Evolutionary conservation across 352 stramenopile genomes (phyloP).

Genomic region (Phytophthora litchii): DNA sequence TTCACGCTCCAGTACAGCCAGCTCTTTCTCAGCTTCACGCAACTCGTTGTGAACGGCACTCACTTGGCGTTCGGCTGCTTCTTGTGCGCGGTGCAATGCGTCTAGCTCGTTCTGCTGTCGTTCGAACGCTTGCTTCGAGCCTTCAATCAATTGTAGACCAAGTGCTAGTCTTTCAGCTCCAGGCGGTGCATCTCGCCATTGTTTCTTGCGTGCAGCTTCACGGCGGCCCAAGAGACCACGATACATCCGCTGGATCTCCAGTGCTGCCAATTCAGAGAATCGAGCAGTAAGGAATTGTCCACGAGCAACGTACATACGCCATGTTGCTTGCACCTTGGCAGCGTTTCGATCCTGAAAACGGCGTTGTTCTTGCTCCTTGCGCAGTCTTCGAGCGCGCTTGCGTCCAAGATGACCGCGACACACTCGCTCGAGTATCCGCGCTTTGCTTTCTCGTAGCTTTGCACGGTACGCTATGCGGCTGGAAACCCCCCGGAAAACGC

Average conservation of each 20-base stretch:
- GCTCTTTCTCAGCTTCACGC: slow-evolving; percentile 90
- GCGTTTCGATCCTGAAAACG: slow-evolving; percentile 63
- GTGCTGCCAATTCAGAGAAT: slow-evolving; percentile 76
- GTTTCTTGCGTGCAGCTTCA: slow-evolving; percentile 66
- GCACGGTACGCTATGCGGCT: slow-evolving; percentile 54
- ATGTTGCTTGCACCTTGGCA: slow-evolving; percentile 87
- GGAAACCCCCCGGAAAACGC: slow-evolving; percentile 66
- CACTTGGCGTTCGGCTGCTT: slow-evolving; percentile 87
- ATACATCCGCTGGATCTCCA: slow-evolving; percentile 92
- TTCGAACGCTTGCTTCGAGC: slow-evolving; percentile 93
- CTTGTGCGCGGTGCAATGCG: slow-evolving; percentile 90
- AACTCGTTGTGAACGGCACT: slow-evolving; percentile 91
- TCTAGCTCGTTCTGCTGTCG: slow-evolving; percentile 93
- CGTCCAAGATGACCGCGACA: slow-evolving; percentile 75
- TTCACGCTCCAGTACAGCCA: slow-evolving; percentile 90
- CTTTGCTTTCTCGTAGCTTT: slow-evolving; percentile 54
- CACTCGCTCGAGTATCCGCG: slow-evolving; percentile 63
- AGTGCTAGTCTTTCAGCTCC: slow-evolving; percentile 90
- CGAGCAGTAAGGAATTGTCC: slow-evolving; percentile 71
- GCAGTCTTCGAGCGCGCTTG: slow-evolving; percentile 40
- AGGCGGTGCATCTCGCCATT: slow-evolving; percentile 88
- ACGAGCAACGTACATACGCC: slow-evolving; percentile 82
- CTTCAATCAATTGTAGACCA: slow-evolving; percentile 92
- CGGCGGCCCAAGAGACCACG: slow-evolving; percentile 82
- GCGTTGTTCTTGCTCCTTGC: slow-evolving; percentile 44